Conservation (phyloP, 306 rosid species). For the Mucuna pruriens region DNA sequence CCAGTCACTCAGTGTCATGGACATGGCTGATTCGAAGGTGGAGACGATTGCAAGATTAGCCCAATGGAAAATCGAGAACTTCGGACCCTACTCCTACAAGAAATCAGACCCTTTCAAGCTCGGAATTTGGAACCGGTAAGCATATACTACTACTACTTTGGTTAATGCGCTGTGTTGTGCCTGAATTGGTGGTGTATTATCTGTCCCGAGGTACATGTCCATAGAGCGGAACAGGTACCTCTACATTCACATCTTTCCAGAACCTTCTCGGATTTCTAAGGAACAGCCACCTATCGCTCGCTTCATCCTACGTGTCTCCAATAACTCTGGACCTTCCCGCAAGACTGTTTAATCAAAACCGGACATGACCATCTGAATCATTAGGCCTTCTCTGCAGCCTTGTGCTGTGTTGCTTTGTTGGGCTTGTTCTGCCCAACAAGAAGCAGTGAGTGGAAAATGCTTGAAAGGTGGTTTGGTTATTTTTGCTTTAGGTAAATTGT, state of each 20-base stretch:
- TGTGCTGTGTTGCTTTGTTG: background rate
- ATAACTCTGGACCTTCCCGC: slow-evolving; percentile 55
- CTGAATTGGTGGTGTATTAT: background rate
- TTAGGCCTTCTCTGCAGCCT: background rate
- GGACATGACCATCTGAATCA: background rate
- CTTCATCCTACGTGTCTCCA: slow-evolving; percentile 64
- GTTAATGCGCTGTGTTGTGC: too few relatives aligned
- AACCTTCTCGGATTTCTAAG: slow-evolving; percentile 65
- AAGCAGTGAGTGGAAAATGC: background rate
- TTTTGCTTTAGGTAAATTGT: background rate
- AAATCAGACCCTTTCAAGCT: slow-evolving; percentile 82
- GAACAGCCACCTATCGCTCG: slow-evolving; percentile 88
- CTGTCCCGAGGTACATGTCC: slow-evolving; percentile 62
- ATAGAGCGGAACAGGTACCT: slow-evolving; percentile 73
- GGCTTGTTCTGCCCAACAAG: background rate
- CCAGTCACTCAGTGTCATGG: background rate
- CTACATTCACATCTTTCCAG: slow-evolving; percentile 72
- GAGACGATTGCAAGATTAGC: slow-evolving; percentile 78
- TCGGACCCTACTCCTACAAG: too few relatives aligned
- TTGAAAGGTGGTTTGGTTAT: background rate
- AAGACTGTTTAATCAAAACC: background rate
- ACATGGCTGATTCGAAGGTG: slow-evolving; percentile 74
- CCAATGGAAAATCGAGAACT: slow-evolving; percentile 87
- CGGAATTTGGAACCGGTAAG: slow-evolving; percentile 89
- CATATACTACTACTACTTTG: too few relatives aligned